Base-by-base conservation (phyloP, 208 protist species). In the Leishmania mexicana region DNA sequence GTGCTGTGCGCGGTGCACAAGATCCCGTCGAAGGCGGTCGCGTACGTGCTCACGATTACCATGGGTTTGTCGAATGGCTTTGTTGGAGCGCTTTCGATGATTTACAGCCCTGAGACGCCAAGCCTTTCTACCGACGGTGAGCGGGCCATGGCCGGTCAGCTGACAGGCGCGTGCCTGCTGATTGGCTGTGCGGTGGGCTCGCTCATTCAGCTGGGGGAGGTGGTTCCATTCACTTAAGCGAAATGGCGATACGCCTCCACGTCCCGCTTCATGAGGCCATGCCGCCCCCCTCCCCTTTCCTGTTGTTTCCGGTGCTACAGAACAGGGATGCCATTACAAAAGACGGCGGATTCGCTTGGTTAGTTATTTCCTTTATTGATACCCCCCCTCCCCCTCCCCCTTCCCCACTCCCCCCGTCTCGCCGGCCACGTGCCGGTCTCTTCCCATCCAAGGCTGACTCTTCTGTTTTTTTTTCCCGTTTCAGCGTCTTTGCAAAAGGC, bases 31-130 rank as follows among this genome's bases (percentile, higher is more conserved):
- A 72, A 93, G 74, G 85, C 80, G 24, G 78, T 88, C 15, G 73
- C 87, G 15, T 94, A 93, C 83, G 79, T 96, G 8, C 85, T 96
- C 77, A 88, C 90, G 0, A 76, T 81, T 15, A 38, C 93, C 57
- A 76, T 93, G 75, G 90, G 88, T 2, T n/a, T 95, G 19, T 90
- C 91, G 47, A 96, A 95, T 73, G 95, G 95, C 31, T 97, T 94
- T 84, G 88, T 95, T 31, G 92, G 87, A 11, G 90, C 90, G 15
- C 75, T 97, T 31, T 85, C 90, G 42, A 95, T 97, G 88, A 89
- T 97, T 72, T 97, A 95, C 83, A 87, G 84, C 31, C 91, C 94
- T 1, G 75, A 82, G 10, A 87, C 85, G 19, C 75, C 87, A 28
- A 79, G 82, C 19, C 78, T 96, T 49, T 58, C 62, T n/a, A 89